Percentiles rank a stretch among this genome's conserved stretches.
phyloP scores from a whole-genome alignment of 179 eudicot species.

The Actinidia arguta region DNA sequence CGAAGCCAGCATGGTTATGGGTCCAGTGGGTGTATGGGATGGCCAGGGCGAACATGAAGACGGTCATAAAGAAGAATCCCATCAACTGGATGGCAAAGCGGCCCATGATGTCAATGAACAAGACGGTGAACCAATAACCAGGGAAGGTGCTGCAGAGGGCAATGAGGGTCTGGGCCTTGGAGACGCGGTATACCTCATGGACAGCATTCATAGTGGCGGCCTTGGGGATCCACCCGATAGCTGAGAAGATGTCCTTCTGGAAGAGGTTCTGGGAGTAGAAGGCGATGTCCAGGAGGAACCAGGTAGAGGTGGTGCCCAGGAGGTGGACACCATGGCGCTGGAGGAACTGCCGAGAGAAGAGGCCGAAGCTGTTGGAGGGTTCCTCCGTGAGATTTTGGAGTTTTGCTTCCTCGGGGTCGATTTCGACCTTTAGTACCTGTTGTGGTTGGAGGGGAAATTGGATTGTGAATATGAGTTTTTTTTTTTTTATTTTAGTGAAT shows the following conservation, averaged over 20 bases:
- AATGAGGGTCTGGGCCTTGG: constrained; percentile 49
- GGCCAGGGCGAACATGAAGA: constrained; percentile 44
- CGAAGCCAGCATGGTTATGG: constrained; percentile 32
- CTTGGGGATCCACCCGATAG: constrained; percentile 37
- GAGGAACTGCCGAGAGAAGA: constrained; percentile 30
- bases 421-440: constrained; percentile 29
- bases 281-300: constrained; percentile 44
- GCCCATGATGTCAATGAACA: constrained; percentile 36
- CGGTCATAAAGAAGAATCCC: constrained; percentile 44
- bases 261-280: constrained; percentile 42
- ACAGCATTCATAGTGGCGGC: constrained; percentile 34
- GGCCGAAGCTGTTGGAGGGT: not conserved
- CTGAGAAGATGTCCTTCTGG: constrained; percentile 41
- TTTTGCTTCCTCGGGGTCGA: constrained; percentile 28
- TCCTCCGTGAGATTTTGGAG: not conserved
- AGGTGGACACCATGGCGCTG: constrained; percentile 33
- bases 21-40: constrained; percentile 40
- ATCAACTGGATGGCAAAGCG: constrained; percentile 32
- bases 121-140: constrained; percentile 53
- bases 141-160: constrained; percentile 54
- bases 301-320: constrained; percentile 40
- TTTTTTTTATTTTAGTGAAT: too few species aligned
- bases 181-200: constrained; percentile 34
- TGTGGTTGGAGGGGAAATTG: too few species aligned
- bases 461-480: too few species aligned